Conservation (phyloP, 2,329 filamentous ascomycete genomes). For the Dothideomycetidae sp. region DNA sequence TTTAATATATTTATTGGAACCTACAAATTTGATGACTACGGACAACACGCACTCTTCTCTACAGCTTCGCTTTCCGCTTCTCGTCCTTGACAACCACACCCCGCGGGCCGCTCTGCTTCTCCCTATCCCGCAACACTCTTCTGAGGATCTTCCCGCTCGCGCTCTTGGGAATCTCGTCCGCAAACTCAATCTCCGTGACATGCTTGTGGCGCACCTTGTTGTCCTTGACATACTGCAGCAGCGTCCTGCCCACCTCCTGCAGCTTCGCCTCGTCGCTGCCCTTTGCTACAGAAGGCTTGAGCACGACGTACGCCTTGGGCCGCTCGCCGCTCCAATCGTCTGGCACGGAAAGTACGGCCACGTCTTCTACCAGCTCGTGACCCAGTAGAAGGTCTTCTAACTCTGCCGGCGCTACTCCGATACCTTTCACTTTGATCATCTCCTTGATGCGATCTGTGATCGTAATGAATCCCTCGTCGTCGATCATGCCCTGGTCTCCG, state of each 20-base stretch:
- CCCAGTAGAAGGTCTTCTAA: slow-evolving; percentile 48
- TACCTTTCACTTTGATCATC: slow-evolving; percentile 54
- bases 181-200: slow-evolving; percentile 50
- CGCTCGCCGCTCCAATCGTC: slow-evolving; percentile 44
- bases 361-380: slow-evolving; percentile 42
- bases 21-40: no score
- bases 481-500: slow-evolving; percentile 42
- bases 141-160: slow-evolving; percentile 61
- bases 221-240: slow-evolving; percentile 47
- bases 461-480: slow-evolving; percentile 41
- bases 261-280: slow-evolving; percentile 11
- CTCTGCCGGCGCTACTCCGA: slow-evolving; percentile 48
- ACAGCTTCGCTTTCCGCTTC: slow-evolving; percentile 21
- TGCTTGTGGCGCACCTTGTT: slow-evolving; percentile 57
- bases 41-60: no score
- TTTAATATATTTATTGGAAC: no score
- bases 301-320: slow-evolving; percentile 44
- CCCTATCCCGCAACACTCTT: slow-evolving; percentile 40
- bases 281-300: slow-evolving; percentile 23
- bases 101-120: slow-evolving; percentile 19
- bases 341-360: slow-evolving; percentile 39
- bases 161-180: slow-evolving; percentile 57
- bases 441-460: slow-evolving; percentile 52
- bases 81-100: slow-evolving; percentile 21
- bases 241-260: slow-evolving; percentile 27